Conservation (phyloP, 257 asterid species). For the Solanum rostratum region DNA sequence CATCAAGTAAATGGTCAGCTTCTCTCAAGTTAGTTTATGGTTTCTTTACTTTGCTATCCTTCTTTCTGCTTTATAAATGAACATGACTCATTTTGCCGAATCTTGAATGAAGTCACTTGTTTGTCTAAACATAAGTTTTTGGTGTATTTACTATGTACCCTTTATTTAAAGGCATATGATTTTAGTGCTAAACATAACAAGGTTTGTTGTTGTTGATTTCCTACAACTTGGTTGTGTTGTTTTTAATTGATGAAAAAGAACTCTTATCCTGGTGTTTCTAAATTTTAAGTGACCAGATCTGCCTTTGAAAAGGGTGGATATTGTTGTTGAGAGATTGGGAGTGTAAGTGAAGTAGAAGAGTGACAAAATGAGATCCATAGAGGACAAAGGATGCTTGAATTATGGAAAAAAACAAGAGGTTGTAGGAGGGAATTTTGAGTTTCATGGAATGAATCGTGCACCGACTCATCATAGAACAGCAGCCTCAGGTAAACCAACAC, state of each 20-base stretch:
- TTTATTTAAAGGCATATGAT: not conserved
- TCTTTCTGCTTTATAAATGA: not conserved
- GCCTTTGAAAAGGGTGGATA: not conserved
- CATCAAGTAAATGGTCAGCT: not conserved
- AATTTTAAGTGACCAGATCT: not conserved
- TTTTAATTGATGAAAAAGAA: not conserved
- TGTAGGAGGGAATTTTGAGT: slow-evolving; percentile 44
- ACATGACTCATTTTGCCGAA: not conserved
- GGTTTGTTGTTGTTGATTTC: not conserved
- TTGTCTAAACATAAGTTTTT: not conserved
- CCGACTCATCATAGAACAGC: slow-evolving; percentile 39
- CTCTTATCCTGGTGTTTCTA: not conserved
- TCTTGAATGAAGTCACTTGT: not conserved
- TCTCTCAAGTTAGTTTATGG: slow-evolving; percentile 1
- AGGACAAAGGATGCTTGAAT: slow-evolving; percentile 65
- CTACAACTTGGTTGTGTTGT: not conserved
- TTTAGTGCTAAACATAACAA: not conserved
- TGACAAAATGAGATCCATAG: slow-evolving; percentile 50
- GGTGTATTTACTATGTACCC: not conserved
- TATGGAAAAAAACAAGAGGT: slow-evolving; percentile 36
- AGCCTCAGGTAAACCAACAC: slow-evolving; percentile 71
- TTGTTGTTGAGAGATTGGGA: not conserved
- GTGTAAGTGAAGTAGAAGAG: not conserved
- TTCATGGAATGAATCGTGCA: slow-evolving; percentile 39
- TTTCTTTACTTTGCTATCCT: not conserved